phyloP scores from a whole-genome alignment of 1,284 basidiomycete species.

The Cutaneotrichosporon cutaneum region DNA sequence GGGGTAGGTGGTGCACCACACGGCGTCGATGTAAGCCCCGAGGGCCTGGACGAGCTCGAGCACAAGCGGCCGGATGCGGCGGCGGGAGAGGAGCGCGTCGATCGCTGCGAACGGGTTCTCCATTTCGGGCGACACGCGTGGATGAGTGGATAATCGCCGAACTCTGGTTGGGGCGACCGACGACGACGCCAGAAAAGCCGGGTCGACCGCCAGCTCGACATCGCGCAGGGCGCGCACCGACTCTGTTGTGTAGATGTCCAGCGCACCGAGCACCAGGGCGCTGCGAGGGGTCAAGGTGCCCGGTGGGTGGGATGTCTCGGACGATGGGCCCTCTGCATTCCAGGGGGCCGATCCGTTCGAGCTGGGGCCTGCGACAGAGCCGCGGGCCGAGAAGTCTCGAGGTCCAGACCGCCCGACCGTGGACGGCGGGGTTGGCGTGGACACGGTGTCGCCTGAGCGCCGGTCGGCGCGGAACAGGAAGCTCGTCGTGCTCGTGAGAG shows the following conservation, averaged over 20 bases:
- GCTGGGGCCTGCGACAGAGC: slow-evolving; percentile 1
- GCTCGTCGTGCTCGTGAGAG: not conserved
- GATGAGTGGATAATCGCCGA: slow-evolving; percentile 35
- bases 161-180: not conserved
- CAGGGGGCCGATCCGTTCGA: slow-evolving; percentile 1
- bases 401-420: not conserved
- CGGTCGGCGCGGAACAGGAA: not conserved
- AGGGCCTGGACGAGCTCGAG: slow-evolving; percentile 46
- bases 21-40: slow-evolving; percentile 45
- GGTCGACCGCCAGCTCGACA: slow-evolving; percentile 48
- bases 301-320: slow-evolving; percentile 3
- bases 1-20: slow-evolving; percentile 38
- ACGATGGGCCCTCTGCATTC: slow-evolving; percentile 6
- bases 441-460: not conserved
- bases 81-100: slow-evolving; percentile 32
- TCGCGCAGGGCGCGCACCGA: slow-evolving; percentile 40
- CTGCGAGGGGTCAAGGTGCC: slow-evolving; percentile 2
- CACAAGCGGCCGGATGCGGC: slow-evolving; percentile 45
- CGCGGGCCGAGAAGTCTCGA: not conserved
- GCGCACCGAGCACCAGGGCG: slow-evolving; percentile 8
- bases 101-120: slow-evolving; percentile 45
- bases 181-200: slow-evolving; percentile 26
- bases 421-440: not conserved
- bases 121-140: slow-evolving; percentile 30
- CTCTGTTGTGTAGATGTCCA: slow-evolving; percentile 43